Evolutionary conservation across 1,139 yeast genomes (phyloP).

Genomic region (Entelexis sorbosivorans): DNA sequence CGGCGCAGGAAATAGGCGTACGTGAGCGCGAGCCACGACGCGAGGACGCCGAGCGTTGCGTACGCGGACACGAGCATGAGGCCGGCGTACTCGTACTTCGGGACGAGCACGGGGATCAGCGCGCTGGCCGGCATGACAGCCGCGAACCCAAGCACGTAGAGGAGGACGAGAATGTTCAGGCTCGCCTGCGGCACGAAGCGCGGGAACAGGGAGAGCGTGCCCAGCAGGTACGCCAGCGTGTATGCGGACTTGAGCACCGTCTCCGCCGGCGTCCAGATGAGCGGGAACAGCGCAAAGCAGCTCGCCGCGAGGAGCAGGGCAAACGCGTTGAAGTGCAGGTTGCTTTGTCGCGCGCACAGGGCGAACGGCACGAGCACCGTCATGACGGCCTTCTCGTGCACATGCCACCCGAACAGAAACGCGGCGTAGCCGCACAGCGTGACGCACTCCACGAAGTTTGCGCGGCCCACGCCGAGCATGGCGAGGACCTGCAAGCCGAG

Average conservation of each 20-base stretch:
- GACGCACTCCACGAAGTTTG: constrained; percentile 64
- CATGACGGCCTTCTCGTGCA: constrained; percentile 91
- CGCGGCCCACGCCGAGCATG: constrained; percentile 40
- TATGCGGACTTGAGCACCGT: constrained; percentile 66
- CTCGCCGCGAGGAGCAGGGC: constrained; percentile 70
- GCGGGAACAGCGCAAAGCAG: constrained; percentile 77
- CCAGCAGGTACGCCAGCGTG: constrained; percentile 63
- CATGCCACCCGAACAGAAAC: constrained; percentile 96
- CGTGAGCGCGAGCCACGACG: constrained; percentile 80
- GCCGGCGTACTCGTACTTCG: constrained; percentile 50
- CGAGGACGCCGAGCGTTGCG: constrained; percentile 72
- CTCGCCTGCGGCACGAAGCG: constrained; percentile 33
- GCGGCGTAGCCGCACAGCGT: constrained; percentile 87
- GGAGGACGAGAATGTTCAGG: constrained; percentile 43
- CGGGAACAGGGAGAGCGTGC: constrained; percentile 48
- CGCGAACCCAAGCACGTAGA: constrained; percentile 57
- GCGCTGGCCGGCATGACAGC: constrained; percentile 52
- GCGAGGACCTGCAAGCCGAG: constrained; percentile 65
- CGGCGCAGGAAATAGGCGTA: constrained; percentile 56
- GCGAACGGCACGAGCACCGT: constrained; percentile 82
- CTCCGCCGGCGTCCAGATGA: constrained; percentile 71
- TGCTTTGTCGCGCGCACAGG: constrained; percentile 61
- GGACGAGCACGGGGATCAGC: constrained; percentile 42
- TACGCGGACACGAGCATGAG: constrained; percentile 77
- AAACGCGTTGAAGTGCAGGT: constrained; percentile 45